Evolutionary conservation across 352 stramenopile species (phyloP).

Genomic region (Discostella stelligera): DNA sequence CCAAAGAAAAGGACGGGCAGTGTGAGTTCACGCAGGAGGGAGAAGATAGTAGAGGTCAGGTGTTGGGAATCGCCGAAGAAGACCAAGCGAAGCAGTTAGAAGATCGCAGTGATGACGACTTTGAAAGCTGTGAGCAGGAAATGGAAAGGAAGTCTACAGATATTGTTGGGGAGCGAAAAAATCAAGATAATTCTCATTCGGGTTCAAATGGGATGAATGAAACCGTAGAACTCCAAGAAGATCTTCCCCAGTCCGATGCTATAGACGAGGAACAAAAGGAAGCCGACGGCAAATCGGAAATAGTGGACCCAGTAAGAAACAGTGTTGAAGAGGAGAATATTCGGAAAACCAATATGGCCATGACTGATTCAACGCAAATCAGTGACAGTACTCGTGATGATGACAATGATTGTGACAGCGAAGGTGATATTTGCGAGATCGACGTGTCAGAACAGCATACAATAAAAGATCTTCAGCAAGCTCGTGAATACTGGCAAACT

Average conservation of each 20-base stretch:
- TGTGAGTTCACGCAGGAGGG: constrained; percentile 76
- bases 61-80: constrained; percentile 73
- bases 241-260: constrained; percentile 40
- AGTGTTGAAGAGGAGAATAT: constrained; percentile 75
- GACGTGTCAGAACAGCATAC: constrained; percentile 72
- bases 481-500: constrained; percentile 86
- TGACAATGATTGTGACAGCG: constrained; percentile 21
- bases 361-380: constrained; percentile 73
- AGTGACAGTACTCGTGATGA: constrained; percentile 51
- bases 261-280: constrained; percentile 29
- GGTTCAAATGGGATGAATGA: constrained; percentile 60
- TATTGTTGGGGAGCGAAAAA: constrained; percentile 62
- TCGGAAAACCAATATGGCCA: constrained; percentile 51
- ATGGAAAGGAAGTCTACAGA: constrained; percentile 62
- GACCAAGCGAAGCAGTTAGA: constrained; percentile 62
- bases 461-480: constrained; percentile 54
- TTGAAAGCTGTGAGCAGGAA: constrained; percentile 78
- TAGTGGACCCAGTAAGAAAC: constrained; percentile 57
- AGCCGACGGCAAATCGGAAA: constrained; percentile 31
- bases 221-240: constrained; percentile 42
- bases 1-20: constrained; percentile 58
- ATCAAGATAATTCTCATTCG: constrained; percentile 46
- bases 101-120: constrained; percentile 60
- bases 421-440: constrained; percentile 61
- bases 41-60: constrained; percentile 67